These are phyloP conservation scores for Ustilaginoidea virens DNA, from an alignment of 2,329 filamentous ascomycete genomes.

Conservation along the genomic window DNA sequence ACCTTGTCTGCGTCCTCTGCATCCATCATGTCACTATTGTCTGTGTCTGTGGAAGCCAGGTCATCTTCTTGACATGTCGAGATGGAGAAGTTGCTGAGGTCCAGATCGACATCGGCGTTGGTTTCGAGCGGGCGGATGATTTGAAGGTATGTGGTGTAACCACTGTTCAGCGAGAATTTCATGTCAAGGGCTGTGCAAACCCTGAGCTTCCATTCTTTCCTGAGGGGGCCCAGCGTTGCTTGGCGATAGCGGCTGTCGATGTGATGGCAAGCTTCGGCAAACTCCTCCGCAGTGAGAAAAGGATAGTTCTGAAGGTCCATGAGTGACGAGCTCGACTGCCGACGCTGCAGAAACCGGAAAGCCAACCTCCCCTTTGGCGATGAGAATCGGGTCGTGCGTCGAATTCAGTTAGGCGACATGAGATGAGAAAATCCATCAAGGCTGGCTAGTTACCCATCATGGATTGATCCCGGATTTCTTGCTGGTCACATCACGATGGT, in stretches of 20 bases:
- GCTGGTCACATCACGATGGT: no score
- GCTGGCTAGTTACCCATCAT: no score
- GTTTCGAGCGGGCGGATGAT: slow-evolving; percentile 37
- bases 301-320: slow-evolving; percentile 41
- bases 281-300: slow-evolving; percentile 44
- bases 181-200: slow-evolving; percentile 35
- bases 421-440: no score
- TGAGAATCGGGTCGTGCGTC: no score
- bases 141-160: slow-evolving; percentile 37
- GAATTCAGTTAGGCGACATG: no score
- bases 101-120: slow-evolving; percentile 29
- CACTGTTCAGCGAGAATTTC: slow-evolving; percentile 23
- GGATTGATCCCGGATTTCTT: no score
- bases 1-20: slow-evolving; percentile 38
- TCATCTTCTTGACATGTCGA: slow-evolving; percentile 10
- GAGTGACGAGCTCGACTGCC: background rate
- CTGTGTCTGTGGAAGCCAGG: slow-evolving; percentile 14
- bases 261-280: slow-evolving; percentile 47
- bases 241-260: slow-evolving; percentile 43
- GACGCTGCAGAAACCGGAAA: no score
- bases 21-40: slow-evolving; percentile 32
- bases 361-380: no score
- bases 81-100: slow-evolving; percentile 31
- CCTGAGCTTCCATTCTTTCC: slow-evolving; percentile 38
- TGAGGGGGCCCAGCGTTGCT: slow-evolving; percentile 38